Conservation (phyloP, 371 early-diverging fungal genomes). For the Fennellomyces sp. region DNA sequence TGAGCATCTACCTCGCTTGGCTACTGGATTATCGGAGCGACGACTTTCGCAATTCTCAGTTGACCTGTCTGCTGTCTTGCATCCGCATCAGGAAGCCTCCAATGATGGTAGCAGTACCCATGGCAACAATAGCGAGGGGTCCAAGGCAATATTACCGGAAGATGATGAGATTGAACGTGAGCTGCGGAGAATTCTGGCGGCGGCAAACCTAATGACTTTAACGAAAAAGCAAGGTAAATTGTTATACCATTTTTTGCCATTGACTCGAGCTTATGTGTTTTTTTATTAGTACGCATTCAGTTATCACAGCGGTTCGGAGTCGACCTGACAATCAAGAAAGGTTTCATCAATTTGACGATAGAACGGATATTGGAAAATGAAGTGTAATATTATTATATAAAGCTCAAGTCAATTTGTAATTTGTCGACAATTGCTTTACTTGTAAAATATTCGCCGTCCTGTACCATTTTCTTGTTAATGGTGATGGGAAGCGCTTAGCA, state of each 20-base stretch:
- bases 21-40: constrained; percentile 18
- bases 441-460: too few relatives aligned
- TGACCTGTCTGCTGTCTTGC: constrained; percentile 30
- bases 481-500: too few relatives aligned
- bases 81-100: background rate
- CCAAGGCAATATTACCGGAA: constrained; percentile 63
- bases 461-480: too few relatives aligned
- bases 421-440: too few relatives aligned
- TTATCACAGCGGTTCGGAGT: constrained; percentile 77
- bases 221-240: constrained; percentile 78
- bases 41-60: constrained; percentile 23
- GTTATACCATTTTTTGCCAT: background rate
- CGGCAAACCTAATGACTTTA: constrained; percentile 77
- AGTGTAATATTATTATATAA: too few relatives aligned
- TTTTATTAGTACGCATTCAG: constrained; percentile 74
- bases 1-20: background rate
- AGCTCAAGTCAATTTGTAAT: too few relatives aligned
- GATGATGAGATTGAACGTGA: constrained; percentile 86
- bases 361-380: constrained; percentile 38
- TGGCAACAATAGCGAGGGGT: background rate
- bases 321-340: constrained; percentile 80
- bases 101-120: background rate
- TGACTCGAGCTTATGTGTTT: constrained; percentile 4
- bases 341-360: constrained; percentile 85
- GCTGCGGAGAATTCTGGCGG: constrained; percentile 76